These are phyloP conservation scores for Rhizoclosmatium sp. DNA, from an alignment of 192 early-diverging fungal genomes.

Conservation along the genomic window DNA sequence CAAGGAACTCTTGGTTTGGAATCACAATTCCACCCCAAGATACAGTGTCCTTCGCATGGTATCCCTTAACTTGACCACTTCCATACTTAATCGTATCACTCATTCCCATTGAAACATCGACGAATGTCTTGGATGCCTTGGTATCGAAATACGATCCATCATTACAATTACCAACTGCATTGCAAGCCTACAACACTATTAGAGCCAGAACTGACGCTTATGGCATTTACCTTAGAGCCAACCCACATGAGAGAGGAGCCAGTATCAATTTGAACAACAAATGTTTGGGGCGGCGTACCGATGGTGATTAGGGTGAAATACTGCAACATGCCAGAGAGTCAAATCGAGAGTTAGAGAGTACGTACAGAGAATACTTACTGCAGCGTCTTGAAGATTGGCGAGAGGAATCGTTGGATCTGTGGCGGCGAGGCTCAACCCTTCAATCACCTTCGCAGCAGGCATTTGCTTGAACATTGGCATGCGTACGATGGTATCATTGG, in stretches of 20 bases:
- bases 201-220: neutral
- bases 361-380: neutral
- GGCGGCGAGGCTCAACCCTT: too few relatives aligned
- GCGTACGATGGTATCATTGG: too few relatives aligned
- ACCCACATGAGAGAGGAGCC: conserved; percentile 1
- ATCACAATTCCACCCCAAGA: neutral
- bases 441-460: too few relatives aligned
- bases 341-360: neutral
- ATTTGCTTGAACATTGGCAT: too few relatives aligned
- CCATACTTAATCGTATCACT: conserved; percentile 3
- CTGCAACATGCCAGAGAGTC: neutral
- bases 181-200: neutral
- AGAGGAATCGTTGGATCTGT: too few relatives aligned
- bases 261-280: conserved; percentile 23
- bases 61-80: neutral
- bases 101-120: neutral
- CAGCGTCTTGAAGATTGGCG: neutral
- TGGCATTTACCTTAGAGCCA: neutral
- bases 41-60: conserved; percentile 14
- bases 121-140: neutral
- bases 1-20: conserved; percentile 8
- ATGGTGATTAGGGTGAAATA: conserved; percentile 12
- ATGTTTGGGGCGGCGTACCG: conserved; percentile 28
- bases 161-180: neutral
- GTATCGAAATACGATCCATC: neutral